Percentiles rank a stretch among this genome's conserved stretches.
phyloP scores from a whole-genome alignment of 257 asterid genomes.

The Ilex aquifolium region DNA sequence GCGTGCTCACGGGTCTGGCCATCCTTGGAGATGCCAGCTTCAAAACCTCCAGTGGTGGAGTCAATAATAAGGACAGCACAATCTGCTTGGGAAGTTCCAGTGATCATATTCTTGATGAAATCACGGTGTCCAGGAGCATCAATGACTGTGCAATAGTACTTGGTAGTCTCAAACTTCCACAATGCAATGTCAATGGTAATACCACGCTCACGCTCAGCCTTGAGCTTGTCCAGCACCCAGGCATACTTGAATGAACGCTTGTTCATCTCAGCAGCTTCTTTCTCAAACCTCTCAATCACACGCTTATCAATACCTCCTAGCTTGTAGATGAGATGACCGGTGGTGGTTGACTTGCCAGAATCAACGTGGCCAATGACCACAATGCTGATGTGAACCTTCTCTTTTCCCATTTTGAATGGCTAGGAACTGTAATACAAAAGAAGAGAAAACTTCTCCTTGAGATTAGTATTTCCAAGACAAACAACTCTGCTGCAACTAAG shows the following conservation, averaged over 20 bases:
- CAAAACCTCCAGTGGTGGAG: constrained; percentile 1
- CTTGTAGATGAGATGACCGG: neutral
- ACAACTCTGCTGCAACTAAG: too few relatives aligned
- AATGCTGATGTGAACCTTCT: constrained; percentile 1
- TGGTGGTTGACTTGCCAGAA: neutral
- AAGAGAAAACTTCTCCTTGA: too few relatives aligned
- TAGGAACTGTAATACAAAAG: neutral
- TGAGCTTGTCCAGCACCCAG: neutral
- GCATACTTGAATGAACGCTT: constrained; percentile 3
- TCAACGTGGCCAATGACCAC: constrained; percentile 3
- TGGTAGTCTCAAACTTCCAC: too few relatives aligned
- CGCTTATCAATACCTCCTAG: constrained; percentile 2
- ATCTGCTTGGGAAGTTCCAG: too few relatives aligned
- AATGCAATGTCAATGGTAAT: too few relatives aligned
- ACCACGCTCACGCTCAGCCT: too few relatives aligned
- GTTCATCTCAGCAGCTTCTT: constrained; percentile 4
- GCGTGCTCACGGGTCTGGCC: constrained; percentile 3
- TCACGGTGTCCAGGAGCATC: too few relatives aligned
- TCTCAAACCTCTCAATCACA: constrained; percentile 3
- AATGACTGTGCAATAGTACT: too few relatives aligned
- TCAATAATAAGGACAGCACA: neutral
- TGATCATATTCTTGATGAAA: too few relatives aligned
- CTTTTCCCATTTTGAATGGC: neutral
- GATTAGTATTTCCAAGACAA: too few relatives aligned
- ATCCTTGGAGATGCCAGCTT: neutral